These are phyloP conservation scores for Podaxis sp. DNA, from an alignment of 768 basidiomycete species.

Conservation along the genomic window DNA sequence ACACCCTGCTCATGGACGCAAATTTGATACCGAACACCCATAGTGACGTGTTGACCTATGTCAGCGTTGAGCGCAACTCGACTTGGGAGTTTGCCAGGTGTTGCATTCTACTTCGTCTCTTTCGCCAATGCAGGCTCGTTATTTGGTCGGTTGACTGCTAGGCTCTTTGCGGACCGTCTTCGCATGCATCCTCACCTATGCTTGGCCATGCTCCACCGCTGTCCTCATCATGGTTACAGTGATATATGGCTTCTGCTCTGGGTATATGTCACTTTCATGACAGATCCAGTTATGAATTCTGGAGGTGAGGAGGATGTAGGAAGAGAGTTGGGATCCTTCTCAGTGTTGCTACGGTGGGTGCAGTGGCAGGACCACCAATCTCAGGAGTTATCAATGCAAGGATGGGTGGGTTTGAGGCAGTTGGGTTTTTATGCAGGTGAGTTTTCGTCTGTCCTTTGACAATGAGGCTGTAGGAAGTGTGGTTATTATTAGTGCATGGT, in stretches of 20 bases:
- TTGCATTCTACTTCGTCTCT: constrained; percentile 62
- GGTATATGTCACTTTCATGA: constrained; percentile 55
- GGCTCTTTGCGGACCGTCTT: constrained; percentile 47
- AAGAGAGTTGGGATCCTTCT: constrained; percentile 58
- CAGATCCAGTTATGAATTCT: constrained; percentile 55
- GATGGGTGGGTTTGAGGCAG: constrained; percentile 48
- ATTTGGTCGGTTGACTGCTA: constrained; percentile 54
- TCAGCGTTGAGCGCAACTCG: constrained; percentile 50
- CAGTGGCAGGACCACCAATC: constrained; percentile 67
- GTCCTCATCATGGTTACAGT: constrained; percentile 51
- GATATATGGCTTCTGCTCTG: constrained; percentile 66
- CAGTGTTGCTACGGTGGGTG: constrained; percentile 56
- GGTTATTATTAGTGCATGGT: too few relatives aligned
- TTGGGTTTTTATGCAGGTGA: constrained; percentile 54
- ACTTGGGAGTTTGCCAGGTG: constrained; percentile 42
- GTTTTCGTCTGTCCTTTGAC: constrained; percentile 3
- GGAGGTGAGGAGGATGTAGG: constrained; percentile 61
- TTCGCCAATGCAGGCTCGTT: constrained; percentile 66
- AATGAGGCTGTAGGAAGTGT: too few relatives aligned
- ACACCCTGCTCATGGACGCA: background rate
- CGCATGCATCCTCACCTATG: constrained; percentile 56
- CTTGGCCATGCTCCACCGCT: constrained; percentile 55
- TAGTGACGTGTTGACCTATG: constrained; percentile 55
- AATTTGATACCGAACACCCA: too few relatives aligned
- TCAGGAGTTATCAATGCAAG: constrained; percentile 61